Percentiles rank a stretch among this genome's conserved stretches.
Conservation (phyloP, 768 basidiomycete species). For the Paxillus rubicundulus region DNA sequence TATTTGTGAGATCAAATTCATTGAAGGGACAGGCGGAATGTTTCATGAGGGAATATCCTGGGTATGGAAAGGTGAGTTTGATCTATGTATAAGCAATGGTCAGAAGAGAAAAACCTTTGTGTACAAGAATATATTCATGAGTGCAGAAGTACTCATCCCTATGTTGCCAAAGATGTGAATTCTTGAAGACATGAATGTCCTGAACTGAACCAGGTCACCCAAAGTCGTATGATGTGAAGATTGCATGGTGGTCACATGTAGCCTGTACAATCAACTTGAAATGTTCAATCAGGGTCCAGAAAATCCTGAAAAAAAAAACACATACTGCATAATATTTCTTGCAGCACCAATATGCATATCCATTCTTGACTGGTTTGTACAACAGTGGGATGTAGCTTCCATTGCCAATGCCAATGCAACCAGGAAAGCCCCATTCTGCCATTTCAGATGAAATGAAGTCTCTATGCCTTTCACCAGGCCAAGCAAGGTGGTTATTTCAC, state of each 20-base stretch:
- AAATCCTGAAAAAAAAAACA: not conserved
- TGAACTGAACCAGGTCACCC: slow-evolving; percentile 24
- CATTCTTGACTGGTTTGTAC: slow-evolving; percentile 13
- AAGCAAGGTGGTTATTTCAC: no score
- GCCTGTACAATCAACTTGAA: slow-evolving; percentile 20
- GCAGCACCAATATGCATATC: slow-evolving; percentile 13
- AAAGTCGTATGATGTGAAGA: slow-evolving; percentile 17
- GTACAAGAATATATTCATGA: slow-evolving; percentile 15
- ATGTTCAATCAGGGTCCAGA: not conserved
- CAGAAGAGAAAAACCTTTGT: slow-evolving; percentile 11
- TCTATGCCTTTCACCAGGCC: no score
- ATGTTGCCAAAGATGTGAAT: slow-evolving; percentile 18
- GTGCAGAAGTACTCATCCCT: slow-evolving; percentile 6
- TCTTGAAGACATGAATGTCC: slow-evolving; percentile 17
- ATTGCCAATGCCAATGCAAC: no score
- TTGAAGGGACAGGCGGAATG: no score
- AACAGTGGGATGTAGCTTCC: no score
- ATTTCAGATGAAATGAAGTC: no score
- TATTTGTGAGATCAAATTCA: no score
- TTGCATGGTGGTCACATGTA: slow-evolving; percentile 15
- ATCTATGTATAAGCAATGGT: no score
- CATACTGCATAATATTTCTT: slow-evolving; percentile 22
- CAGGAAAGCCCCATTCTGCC: no score
- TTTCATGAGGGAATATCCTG: no score
- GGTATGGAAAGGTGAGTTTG: no score